Conservation (phyloP, 2,329 filamentous ascomycete genomes). For the Ceratocystis colombiana region DNA sequence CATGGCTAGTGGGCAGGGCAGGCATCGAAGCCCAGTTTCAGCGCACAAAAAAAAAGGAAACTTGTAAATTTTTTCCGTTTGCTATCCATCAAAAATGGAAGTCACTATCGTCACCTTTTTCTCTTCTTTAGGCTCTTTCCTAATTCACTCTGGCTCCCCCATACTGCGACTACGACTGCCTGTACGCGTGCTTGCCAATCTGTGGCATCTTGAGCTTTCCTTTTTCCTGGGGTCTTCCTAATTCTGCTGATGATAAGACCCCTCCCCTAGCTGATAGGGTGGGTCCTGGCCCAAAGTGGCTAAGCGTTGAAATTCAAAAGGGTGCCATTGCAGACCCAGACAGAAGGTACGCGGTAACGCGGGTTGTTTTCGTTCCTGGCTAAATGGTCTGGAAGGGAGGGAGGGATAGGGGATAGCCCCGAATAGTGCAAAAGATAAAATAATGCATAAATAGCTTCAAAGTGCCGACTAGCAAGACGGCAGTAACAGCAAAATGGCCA, state of each 20-base stretch:
- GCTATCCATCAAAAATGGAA: background rate
- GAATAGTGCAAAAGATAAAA: constrained; percentile 13
- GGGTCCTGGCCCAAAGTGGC: constrained; percentile 5
- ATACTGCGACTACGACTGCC: background rate
- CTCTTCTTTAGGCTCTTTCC: background rate
- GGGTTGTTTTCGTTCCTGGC: constrained; percentile 2
- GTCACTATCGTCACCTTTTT: background rate
- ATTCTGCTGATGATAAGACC: background rate
- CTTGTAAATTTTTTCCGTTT: background rate
- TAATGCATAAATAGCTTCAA: constrained; percentile 10
- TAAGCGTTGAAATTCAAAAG: constrained; percentile 12
- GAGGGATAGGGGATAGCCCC: background rate
- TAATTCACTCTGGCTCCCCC: background rate
- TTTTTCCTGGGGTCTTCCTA: background rate
- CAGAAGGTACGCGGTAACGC: constrained; percentile 8
- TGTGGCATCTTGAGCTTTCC: background rate
- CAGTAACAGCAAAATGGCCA: background rate
- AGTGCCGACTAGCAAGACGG: too few relatives aligned
- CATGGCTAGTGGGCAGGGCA: too few relatives aligned
- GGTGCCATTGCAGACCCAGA: constrained; percentile 8
- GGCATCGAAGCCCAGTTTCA: too few relatives aligned
- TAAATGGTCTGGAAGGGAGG: background rate
- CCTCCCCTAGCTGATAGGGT: background rate
- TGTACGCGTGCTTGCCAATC: background rate
- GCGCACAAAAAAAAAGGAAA: background rate